A percentile compares a stretch with the other conserved stretches of the same genome.
Evolutionary conservation across 352 stramenopile genomes (phyloP).

Genomic region (Aphanomyces invadans): DNA sequence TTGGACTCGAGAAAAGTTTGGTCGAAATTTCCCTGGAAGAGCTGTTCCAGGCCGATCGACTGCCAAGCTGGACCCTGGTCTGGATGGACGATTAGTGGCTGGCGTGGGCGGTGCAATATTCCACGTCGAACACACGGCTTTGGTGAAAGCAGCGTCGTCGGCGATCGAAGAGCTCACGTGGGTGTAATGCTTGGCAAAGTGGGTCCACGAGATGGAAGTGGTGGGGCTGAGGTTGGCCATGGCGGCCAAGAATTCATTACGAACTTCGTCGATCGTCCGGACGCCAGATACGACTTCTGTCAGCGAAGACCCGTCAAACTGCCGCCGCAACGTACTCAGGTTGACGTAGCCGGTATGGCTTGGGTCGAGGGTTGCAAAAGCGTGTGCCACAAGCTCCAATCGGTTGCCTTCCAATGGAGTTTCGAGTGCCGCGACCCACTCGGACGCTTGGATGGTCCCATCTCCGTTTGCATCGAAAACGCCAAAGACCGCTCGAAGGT

Average conservation of each 20-base stretch:
- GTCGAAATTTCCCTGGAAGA: too few relatives aligned
- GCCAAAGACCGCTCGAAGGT: slow-evolving; percentile 26
- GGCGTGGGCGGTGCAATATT: background rate
- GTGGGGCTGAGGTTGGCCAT: background rate
- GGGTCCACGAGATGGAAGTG: background rate
- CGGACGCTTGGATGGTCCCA: slow-evolving; percentile 24
- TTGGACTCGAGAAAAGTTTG: slow-evolving; percentile 5
- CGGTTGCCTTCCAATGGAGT: slow-evolving; percentile 12
- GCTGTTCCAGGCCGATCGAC: too few relatives aligned
- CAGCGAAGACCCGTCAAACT: slow-evolving; percentile 36
- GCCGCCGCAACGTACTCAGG: slow-evolving; percentile 31
- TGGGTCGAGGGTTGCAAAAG: slow-evolving; percentile 36
- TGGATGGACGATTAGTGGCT: background rate
- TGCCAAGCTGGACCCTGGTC: too few relatives aligned
- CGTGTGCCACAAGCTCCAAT: background rate
- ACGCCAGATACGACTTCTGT: slow-evolving; percentile 35
- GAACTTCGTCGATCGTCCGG: slow-evolving; percentile 30
- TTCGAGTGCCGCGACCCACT: slow-evolving; percentile 27
- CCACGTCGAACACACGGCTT: background rate
- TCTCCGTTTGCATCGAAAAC: slow-evolving; percentile 28
- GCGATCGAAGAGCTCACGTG: slow-evolving; percentile 5
- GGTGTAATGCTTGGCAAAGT: slow-evolving; percentile 6
- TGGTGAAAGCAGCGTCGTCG: background rate
- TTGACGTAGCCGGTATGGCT: slow-evolving; percentile 33
- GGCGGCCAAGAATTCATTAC: slow-evolving; percentile 33